Base-by-base conservation (phyloP, 2,329 filamentous ascomycete genomes). In the Aspergillus sp. region DNA sequence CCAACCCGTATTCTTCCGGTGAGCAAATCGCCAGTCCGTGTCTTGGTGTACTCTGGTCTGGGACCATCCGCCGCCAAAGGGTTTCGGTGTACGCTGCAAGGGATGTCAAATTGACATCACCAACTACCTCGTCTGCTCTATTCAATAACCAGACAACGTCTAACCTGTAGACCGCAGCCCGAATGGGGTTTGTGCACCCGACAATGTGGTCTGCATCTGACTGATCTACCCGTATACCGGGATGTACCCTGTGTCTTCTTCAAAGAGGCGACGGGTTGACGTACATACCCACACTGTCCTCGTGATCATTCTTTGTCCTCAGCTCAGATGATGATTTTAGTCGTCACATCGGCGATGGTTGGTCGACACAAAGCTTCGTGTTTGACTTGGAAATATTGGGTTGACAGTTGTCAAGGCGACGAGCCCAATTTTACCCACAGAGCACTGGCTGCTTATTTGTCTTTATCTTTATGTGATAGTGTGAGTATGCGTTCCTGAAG, bases 91-190 rank as follows among this genome's bases (percentile, higher is more conserved):
- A 47, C 19, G 46, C 45, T 47, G 57, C 57, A 59, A 59, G 57
- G 50, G 49, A 54, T 59, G 30, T 48, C 49, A 22, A 59, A 17
- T 28, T 59, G 49, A 53, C 57, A 59, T 54, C 50, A 59, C 25
- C 15, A 46, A 45, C 9, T 17, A 25, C 55, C 7, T 57, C 30
- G 15, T 34, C 55, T 28, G 23, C 22, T 13, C 11, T 49, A 57
- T 57, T 23, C 22, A 57, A 57, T 51, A 51, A 22, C n/a, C 19
- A 23, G 34, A 13, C 2, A 41, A 41, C 34, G 15, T 28, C 34
- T 13, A 41, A 5, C 11, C 13, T 41, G 11, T 41, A 41, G 34
- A 15, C 3, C 15, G 9, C 2, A 41, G 8, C 17, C 34, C 34
- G 4, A 15, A 13, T 41, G 11, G 34, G 11, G 34, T 15, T 41